phyloP scores from a whole-genome alignment of 2,329 filamentous ascomycete genomes.

The Plectosphaerella plurivora region DNA sequence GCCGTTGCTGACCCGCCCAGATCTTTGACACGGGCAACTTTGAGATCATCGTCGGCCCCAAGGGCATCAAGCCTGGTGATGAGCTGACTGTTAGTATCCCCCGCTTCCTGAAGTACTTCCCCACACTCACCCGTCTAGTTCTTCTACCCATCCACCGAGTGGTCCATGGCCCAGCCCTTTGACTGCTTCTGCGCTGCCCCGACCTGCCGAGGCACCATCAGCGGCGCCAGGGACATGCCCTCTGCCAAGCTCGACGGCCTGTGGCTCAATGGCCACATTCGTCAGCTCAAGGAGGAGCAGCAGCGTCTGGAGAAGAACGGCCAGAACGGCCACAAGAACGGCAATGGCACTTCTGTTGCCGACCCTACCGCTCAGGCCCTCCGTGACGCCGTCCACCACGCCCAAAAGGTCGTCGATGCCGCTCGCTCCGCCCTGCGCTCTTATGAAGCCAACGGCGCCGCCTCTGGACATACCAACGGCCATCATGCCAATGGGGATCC shows the following conservation, averaged over 20 bases:
- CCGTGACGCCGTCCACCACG: constrained; percentile 35
- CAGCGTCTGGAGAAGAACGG: background rate
- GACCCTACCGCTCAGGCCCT: constrained; percentile 39
- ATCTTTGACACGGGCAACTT: constrained; percentile 56
- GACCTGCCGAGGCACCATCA: constrained; percentile 57
- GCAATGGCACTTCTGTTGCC: constrained; percentile 11
- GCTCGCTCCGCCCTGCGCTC: constrained; percentile 36
- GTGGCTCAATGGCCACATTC: constrained; percentile 61
- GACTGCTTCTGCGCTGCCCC: constrained; percentile 56
- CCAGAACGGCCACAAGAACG: background rate
- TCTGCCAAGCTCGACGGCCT: constrained; percentile 47
- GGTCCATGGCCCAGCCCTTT: constrained; percentile 70
- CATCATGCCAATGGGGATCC: background rate
- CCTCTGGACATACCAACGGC: constrained; percentile 17
- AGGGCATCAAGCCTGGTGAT: constrained; percentile 49
- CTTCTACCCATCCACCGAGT: constrained; percentile 74
- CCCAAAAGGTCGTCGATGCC: constrained; percentile 42
- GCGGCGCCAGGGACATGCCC: constrained; percentile 58
- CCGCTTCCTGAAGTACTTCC: too few species aligned
- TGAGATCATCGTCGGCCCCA: constrained; percentile 53
- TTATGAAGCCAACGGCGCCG: constrained; percentile 19
- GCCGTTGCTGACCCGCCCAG: constrained; percentile 23
- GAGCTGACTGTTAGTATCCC: constrained; percentile 46
- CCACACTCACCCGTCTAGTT: constrained; percentile 35
- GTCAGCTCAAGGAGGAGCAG: constrained; percentile 44